phyloP scores from a whole-genome alignment of 2,329 filamentous ascomycete species.

The Fusarium redolens region DNA sequence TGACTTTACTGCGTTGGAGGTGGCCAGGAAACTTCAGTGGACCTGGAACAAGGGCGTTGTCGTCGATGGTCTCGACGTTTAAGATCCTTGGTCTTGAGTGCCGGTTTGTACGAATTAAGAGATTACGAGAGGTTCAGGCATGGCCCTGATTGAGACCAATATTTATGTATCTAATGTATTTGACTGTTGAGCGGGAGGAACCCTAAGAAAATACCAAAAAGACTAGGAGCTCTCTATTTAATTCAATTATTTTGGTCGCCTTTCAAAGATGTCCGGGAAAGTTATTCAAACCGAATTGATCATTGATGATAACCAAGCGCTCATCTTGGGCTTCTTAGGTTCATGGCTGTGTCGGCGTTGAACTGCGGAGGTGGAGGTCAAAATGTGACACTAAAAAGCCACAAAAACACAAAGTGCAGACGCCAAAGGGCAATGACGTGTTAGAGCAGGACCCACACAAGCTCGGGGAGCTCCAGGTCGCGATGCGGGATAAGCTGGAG shows the following conservation, averaged over 20 bases:
- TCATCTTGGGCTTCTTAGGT: not conserved
- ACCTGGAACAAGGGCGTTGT: slow-evolving; percentile 88
- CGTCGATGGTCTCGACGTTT: slow-evolving; percentile 87
- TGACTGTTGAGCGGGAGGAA: slow-evolving; percentile 41
- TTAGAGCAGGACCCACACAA: slow-evolving; percentile 43
- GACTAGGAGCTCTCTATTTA: slow-evolving; percentile 45
- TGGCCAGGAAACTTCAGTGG: slow-evolving; percentile 81
- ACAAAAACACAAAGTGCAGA: slow-evolving; percentile 19
- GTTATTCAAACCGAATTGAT: not conserved
- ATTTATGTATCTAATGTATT: slow-evolving; percentile 44
- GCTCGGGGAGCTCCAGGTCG: slow-evolving; percentile 45
- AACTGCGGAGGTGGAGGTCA: slow-evolving; percentile 44
- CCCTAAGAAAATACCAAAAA: slow-evolving; percentile 46
- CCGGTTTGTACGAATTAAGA: slow-evolving; percentile 43
- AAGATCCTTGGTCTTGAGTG: slow-evolving; percentile 51
- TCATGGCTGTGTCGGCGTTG: slow-evolving; percentile 14
- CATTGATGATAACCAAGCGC: not conserved
- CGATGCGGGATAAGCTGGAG: slow-evolving; percentile 38
- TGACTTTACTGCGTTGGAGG: slow-evolving; percentile 79
- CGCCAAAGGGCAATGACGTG: slow-evolving; percentile 36
- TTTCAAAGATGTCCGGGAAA: not conserved
- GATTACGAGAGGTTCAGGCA: slow-evolving; percentile 38
- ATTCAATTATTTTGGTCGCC: slow-evolving; percentile 36
- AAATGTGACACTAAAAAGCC: slow-evolving; percentile 19
- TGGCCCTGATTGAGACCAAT: slow-evolving; percentile 41